Evolutionary conservation across 2,329 filamentous ascomycete genomes (phyloP), one percentile per base, ranked within the genome.

Genomic region (Fusarium sp.): DNA sequence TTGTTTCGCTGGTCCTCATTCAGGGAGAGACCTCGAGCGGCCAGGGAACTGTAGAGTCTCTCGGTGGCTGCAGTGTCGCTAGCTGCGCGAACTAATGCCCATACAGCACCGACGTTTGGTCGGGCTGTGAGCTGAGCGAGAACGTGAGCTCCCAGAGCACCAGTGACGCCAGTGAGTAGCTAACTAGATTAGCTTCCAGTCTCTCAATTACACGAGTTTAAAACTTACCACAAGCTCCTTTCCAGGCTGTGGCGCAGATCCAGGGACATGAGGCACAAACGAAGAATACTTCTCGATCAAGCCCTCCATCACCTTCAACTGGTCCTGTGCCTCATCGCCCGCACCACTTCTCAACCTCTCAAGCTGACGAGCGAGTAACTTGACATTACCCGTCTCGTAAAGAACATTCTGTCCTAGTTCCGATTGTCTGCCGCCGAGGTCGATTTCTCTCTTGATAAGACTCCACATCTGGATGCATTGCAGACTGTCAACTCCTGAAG

Each of bases 101-200:
- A 87, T 0, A 87, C 79, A 4, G 76, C 76, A 29, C 79, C 79
- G n/a, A 91, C 81, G 36, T 88, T 86, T 8, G 85, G 82, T 27
- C 85, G 81, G 2, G 85, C 81, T 5, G 87, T 85, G 3, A 91
- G 80, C 15, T 89, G 83, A 1, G 85, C 83, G 4, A 88, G 80
- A 0, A 88, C 77, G 50, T 89, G 86, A 0, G 86, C 83, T 5
- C 88, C 88, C 0, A 90, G 78, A 6, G 85, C 86, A 2, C 88
- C 88, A 0, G 88, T 90, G 0, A 83, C 83, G 11, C 88, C 88
- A 3, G 88, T 90, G 11, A 90, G 75, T 14, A 89, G 67, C 75
- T 80, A 2, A 0, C 0, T 0, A 11, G 1, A 11, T 71, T 39
- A 58, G 45, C 3, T 11, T 29, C 6, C 10, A 1, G 17, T 2